Evolutionary conservation across 2,329 filamentous ascomycete species (phyloP).

Genomic region (Lecanicillium sp.): DNA sequence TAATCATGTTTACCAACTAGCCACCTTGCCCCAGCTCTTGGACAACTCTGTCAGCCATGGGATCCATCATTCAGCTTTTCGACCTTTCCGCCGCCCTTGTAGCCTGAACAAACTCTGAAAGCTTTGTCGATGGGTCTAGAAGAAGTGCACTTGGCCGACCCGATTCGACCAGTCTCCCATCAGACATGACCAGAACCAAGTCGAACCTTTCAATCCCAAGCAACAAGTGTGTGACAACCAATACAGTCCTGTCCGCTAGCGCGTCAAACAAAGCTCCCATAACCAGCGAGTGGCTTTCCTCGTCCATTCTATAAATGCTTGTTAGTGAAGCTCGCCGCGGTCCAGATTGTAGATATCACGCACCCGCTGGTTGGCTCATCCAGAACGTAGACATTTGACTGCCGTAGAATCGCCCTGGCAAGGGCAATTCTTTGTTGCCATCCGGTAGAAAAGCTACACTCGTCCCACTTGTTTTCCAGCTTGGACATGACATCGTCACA

Average conservation of each 20-base stretch:
- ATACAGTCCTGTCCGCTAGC: background rate
- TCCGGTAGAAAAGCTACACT: conserved; percentile 4
- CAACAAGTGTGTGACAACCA: background rate
- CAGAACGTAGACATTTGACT: background rate
- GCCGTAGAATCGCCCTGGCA: background rate
- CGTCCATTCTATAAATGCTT: background rate
- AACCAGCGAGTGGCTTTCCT: background rate
- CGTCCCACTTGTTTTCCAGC: conserved; percentile 1
- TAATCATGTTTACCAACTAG: too few relatives aligned
- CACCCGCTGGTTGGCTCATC: conserved; percentile 5
- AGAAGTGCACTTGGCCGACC: too few relatives aligned
- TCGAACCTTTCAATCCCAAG: background rate
- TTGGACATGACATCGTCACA: conserved; percentile 1
- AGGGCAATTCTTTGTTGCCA: background rate
- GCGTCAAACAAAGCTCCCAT: background rate
- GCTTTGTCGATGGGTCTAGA: too few relatives aligned
- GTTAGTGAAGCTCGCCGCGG: background rate
- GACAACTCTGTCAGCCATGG: too few relatives aligned
- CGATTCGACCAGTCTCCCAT: too few relatives aligned
- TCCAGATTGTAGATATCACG: background rate
- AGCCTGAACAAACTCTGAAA: too few relatives aligned
- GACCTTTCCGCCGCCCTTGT: too few relatives aligned
- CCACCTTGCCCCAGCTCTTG: too few relatives aligned
- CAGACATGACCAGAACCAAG: too few relatives aligned
- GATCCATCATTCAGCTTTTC: too few relatives aligned